A percentile compares a stretch with the other conserved stretches of the same genome.
phyloP scores from a whole-genome alignment of 2,329 filamentous ascomycete genomes.

The Fusarium luffae region DNA sequence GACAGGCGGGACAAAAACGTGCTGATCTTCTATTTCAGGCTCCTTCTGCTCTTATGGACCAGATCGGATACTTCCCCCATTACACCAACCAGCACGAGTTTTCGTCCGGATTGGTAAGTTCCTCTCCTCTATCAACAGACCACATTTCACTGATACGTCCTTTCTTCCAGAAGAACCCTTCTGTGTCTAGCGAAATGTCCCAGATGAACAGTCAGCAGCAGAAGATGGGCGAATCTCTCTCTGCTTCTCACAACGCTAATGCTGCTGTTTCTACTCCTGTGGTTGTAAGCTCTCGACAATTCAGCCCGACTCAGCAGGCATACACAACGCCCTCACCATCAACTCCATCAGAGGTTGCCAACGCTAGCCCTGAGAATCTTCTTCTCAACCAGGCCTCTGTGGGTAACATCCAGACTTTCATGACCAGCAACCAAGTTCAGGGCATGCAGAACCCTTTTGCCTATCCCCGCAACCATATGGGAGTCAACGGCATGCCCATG shows the following conservation, averaged over 20 bases:
- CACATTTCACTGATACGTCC: neutral
- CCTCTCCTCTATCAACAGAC: neutral
- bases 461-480: neutral
- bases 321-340: neutral
- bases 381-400: neutral
- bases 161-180: neutral
- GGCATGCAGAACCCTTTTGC: neutral
- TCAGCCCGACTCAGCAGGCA: neutral
- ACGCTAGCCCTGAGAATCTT: neutral
- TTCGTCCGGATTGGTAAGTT: neutral
- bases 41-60: neutral
- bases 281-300: neutral
- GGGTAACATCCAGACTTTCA: neutral
- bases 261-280: neutral
- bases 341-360: neutral
- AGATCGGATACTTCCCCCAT: neutral
- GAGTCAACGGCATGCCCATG: neutral
- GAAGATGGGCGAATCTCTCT: neutral
- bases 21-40: constrained; percentile 9
- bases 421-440: neutral
- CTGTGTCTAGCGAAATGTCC: neutral
- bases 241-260: neutral
- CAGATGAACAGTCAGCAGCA: constrained; percentile 2
- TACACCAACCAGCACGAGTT: neutral
- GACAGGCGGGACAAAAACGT: neutral